These are phyloP conservation scores for Garcia nutans DNA, from an alignment of 345 rosid genomes.

Conservation along the genomic window DNA sequence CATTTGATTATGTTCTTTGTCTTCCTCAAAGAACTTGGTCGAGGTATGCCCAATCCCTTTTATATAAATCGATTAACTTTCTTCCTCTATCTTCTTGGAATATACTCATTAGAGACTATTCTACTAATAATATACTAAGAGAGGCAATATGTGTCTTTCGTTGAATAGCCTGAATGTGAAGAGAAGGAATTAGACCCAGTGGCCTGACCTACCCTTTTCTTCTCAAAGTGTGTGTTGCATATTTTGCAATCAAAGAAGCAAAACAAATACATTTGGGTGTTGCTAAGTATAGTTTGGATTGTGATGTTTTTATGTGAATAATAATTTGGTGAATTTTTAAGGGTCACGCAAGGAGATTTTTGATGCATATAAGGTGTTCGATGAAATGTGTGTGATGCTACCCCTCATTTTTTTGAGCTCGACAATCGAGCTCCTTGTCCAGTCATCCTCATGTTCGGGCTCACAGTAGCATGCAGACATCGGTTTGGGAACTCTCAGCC, in stretches of 20 bases:
- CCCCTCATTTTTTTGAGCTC: too few species aligned
- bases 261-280: constrained; percentile 64
- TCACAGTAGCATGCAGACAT: too few species aligned
- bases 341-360: constrained; percentile 57
- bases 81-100: too few species aligned
- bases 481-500: too few species aligned
- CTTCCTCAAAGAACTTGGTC: constrained; percentile 46
- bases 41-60: constrained; percentile 43
- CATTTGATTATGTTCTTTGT: constrained; percentile 46
- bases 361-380: constrained; percentile 65
- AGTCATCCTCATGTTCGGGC: too few species aligned
- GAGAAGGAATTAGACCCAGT: constrained; percentile 51
- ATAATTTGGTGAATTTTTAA: constrained; percentile 61
- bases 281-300: constrained; percentile 57
- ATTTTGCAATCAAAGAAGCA: constrained; percentile 50
- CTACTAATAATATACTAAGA: constrained; percentile 47
- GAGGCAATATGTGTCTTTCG: constrained; percentile 52
- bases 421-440: too few species aligned
- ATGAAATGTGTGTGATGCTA: constrained; percentile 71
- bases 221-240: constrained; percentile 57
- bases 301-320: constrained; percentile 59
- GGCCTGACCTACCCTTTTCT: constrained; percentile 78
- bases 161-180: constrained; percentile 54
- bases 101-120: too few species aligned
- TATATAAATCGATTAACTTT: constrained; percentile 42